These are phyloP conservation scores for Tulasnella sp. DNA, from an alignment of 768 basidiomycete genomes.

Conservation along the genomic window DNA sequence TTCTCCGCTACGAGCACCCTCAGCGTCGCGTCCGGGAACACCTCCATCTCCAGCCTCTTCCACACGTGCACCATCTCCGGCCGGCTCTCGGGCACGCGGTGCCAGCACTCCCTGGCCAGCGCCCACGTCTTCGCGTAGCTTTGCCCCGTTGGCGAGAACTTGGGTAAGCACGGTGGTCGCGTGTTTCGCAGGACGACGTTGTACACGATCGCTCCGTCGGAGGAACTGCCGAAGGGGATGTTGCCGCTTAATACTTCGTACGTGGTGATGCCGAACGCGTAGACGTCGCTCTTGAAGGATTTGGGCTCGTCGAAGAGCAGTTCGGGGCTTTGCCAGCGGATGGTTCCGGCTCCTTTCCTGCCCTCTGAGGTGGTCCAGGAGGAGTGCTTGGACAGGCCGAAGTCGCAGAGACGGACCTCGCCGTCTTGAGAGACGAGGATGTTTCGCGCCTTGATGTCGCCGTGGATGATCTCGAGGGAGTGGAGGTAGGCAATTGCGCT, in stretches of 20 bases:
- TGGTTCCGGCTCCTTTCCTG: background rate
- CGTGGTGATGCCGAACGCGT: conserved; percentile 13
- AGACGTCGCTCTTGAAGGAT: conserved; percentile 6
- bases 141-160: background rate
- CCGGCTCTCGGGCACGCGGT: background rate
- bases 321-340: background rate
- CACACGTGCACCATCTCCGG: background rate
- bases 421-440: conserved; percentile 5
- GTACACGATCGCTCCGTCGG: background rate
- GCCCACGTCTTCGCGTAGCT: background rate
- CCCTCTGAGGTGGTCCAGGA: conserved; percentile 3
- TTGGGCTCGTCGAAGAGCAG: conserved; percentile 7
- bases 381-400: conserved; percentile 18
- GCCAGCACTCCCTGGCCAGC: background rate
- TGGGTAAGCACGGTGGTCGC: background rate
- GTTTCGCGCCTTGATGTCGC: conserved; percentile 1
- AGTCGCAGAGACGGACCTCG: conserved; percentile 7
- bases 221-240: background rate
- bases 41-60: conserved; percentile 8
- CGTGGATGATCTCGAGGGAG: conserved; percentile 1
- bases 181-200: conserved; percentile 1
- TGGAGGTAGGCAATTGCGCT: conserved; percentile 3
- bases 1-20: background rate
- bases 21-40: background rate
- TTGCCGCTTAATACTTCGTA: background rate